Evolutionary conservation across 1,284 basidiomycete genomes (phyloP).

Genomic region (Ceratobasidium sp.): DNA sequence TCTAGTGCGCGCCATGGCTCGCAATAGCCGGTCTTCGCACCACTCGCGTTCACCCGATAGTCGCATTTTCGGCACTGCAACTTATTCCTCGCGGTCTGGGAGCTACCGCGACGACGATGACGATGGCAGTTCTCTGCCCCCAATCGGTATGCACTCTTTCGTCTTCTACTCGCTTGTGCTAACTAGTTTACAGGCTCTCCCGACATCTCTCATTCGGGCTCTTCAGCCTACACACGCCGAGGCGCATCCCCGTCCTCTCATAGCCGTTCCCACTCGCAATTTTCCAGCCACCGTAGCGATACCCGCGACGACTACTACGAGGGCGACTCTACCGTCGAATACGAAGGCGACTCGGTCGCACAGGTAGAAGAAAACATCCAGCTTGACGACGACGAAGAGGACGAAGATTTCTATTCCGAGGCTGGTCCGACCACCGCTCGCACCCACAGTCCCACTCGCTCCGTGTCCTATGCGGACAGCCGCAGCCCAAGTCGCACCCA

Average conservation of each 20-base stretch:
- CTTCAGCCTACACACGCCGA: slow-evolving; percentile 13
- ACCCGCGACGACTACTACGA: slow-evolving; percentile 28
- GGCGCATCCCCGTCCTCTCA: slow-evolving; percentile 14
- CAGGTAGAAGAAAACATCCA: slow-evolving; percentile 34
- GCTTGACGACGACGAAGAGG: slow-evolving; percentile 41
- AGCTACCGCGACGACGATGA: slow-evolving; percentile 34
- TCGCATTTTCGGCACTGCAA: slow-evolving; percentile 26
- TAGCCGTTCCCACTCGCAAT: slow-evolving; percentile 20
- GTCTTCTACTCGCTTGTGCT: neutral
- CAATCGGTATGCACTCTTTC: neutral
- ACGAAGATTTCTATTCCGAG: slow-evolving; percentile 39
- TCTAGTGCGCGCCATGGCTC: slow-evolving; percentile 25
- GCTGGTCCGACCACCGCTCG: slow-evolving; percentile 24
- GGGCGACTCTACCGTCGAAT: slow-evolving; percentile 36
- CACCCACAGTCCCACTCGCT: slow-evolving; percentile 15
- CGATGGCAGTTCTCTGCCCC: slow-evolving; percentile 28
- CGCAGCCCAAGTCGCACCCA: slow-evolving; percentile 21
- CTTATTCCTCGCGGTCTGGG: slow-evolving; percentile 16
- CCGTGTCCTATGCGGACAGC: slow-evolving; percentile 14
- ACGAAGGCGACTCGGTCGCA: slow-evolving; percentile 41
- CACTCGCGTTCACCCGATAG: slow-evolving; percentile 30
- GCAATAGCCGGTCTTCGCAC: slow-evolving; percentile 19
- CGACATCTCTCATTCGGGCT: slow-evolving; percentile 19
- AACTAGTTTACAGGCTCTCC: slow-evolving; percentile 11
- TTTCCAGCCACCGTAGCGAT: slow-evolving; percentile 7